A percentile compares a stretch with the other conserved stretches of the same genome.
phyloP scores from a whole-genome alignment of 371 early-diverging fungal genomes.

The Mortierella sp. region DNA sequence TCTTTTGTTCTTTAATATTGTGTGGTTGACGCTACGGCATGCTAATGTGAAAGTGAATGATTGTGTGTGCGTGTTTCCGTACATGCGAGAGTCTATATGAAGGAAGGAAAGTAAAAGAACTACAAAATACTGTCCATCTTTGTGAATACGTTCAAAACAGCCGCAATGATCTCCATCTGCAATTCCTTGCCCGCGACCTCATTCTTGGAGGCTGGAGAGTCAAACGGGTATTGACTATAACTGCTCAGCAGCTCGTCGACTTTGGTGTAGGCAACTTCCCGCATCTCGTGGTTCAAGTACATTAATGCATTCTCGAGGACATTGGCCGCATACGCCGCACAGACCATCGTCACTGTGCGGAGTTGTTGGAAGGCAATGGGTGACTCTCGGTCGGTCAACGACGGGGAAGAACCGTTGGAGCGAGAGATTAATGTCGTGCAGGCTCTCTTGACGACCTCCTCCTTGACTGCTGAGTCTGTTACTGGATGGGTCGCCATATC shows the following conservation, averaged over 20 bases:
- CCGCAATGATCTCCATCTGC: slow-evolving; percentile 80
- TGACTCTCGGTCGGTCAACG: slow-evolving; percentile 58
- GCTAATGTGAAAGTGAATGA: background rate
- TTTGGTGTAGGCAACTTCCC: slow-evolving; percentile 89
- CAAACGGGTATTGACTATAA: slow-evolving; percentile 85
- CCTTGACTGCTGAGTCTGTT: slow-evolving; percentile 88
- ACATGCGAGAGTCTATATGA: background rate
- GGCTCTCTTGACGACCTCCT: slow-evolving; percentile 85
- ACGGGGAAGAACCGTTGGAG: slow-evolving; percentile 57
- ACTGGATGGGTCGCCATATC: slow-evolving; percentile 98
- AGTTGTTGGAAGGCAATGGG: slow-evolving; percentile 62
- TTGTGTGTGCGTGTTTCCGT: background rate
- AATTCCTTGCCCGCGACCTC: slow-evolving; percentile 67
- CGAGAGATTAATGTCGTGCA: slow-evolving; percentile 81
- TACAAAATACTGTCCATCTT: slow-evolving; percentile 92
- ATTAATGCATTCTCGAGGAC: slow-evolving; percentile 95
- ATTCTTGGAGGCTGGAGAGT: slow-evolving; percentile 69
- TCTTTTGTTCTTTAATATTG: background rate
- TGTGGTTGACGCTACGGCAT: background rate
- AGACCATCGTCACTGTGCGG: slow-evolving; percentile 90
- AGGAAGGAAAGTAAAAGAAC: background rate
- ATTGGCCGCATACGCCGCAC: slow-evolving; percentile 96
- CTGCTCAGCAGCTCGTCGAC: slow-evolving; percentile 94
- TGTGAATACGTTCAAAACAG: slow-evolving; percentile 85
- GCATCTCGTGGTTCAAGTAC: slow-evolving; percentile 85